A percentile compares a stretch with the other conserved stretches of the same genome.
Conservation (phyloP, 139 green algal genomes). For the Ettlia oleoabundans region DNA sequence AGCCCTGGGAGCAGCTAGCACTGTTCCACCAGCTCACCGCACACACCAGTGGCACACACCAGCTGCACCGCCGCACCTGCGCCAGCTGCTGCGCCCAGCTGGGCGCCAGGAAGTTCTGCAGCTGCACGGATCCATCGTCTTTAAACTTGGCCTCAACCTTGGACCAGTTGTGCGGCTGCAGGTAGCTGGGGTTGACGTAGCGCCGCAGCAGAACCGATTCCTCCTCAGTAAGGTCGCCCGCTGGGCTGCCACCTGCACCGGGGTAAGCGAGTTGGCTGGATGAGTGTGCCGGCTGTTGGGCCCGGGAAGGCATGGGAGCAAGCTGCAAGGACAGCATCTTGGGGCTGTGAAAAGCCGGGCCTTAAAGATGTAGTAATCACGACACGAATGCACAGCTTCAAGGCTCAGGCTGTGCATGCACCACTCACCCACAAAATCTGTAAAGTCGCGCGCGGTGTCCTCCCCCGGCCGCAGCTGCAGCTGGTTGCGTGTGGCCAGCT, state of each 20-base stretch:
- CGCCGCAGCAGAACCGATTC: slow-evolving; percentile 62
- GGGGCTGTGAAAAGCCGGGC: too few species aligned
- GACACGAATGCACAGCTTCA: neutral
- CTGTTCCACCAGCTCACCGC: too few species aligned
- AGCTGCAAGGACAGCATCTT: neutral
- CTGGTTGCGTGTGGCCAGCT: slow-evolving; percentile 75
- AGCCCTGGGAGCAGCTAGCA: too few species aligned
- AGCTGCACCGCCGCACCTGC: too few species aligned
- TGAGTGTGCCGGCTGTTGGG: neutral
- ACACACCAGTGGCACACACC: too few species aligned
- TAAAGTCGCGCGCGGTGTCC: slow-evolving; percentile 46
- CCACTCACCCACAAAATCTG: slow-evolving; percentile 26
- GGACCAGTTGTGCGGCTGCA: slow-evolving; percentile 44
- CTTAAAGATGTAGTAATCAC: too few species aligned
- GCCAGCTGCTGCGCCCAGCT: slow-evolving; percentile 29
- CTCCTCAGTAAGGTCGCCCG: slow-evolving; percentile 46
- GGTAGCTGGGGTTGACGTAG: slow-evolving; percentile 83
- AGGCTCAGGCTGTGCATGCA: neutral
- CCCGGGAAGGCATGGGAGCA: neutral
- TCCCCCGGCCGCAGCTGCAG: slow-evolving; percentile 61
- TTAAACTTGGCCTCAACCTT: slow-evolving; percentile 70
- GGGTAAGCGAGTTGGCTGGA: neutral
- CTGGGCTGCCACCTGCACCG: slow-evolving; percentile 32
- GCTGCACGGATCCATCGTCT: slow-evolving; percentile 78
- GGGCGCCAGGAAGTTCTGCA: slow-evolving; percentile 69